Evolutionary conservation across 768 basidiomycete species (phyloP).

Genomic region (Collybia sp.): DNA sequence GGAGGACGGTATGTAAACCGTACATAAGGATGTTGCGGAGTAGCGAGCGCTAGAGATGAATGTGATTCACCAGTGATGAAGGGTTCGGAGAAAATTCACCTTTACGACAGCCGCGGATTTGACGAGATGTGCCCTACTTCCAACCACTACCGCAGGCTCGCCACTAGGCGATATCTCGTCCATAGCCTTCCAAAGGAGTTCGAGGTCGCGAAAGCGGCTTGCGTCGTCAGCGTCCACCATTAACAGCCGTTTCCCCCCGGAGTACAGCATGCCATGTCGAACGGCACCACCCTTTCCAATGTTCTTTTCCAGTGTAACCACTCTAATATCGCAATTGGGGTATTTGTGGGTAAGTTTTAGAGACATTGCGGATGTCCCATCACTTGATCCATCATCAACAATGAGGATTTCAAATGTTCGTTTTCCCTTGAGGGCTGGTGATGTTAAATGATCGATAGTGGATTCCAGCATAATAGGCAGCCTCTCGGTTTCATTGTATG

Average conservation of each 20-base stretch:
- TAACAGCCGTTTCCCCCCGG: slow-evolving; percentile 70
- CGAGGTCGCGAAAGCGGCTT: slow-evolving; percentile 81
- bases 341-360: slow-evolving; percentile 59
- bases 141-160: slow-evolving; percentile 66
- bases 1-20: slow-evolving; percentile 83
- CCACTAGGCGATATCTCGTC: slow-evolving; percentile 49
- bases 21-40: slow-evolving; percentile 94
- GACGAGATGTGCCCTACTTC: slow-evolving; percentile 90
- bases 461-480: slow-evolving; percentile 81
- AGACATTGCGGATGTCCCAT: slow-evolving; percentile 65
- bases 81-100: slow-evolving; percentile 35
- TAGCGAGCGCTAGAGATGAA: slow-evolving; percentile 64
- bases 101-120: slow-evolving; percentile 92
- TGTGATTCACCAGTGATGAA: background rate
- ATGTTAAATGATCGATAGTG: slow-evolving; percentile 60
- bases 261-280: slow-evolving; percentile 83
- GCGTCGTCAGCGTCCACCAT: slow-evolving; percentile 97
- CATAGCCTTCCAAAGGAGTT: slow-evolving; percentile 73
- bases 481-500: slow-evolving; percentile 86
- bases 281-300: slow-evolving; percentile 93
- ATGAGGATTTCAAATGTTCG: slow-evolving; percentile 80
- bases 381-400: slow-evolving; percentile 86
- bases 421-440: slow-evolving; percentile 25
- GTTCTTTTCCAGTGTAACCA: slow-evolving; percentile 76
- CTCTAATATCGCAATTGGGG: slow-evolving; percentile 58